These are phyloP conservation scores for Lodderomyces parapsilosis DNA, from an alignment of 1,139 yeast genomes.

Conservation along the genomic window DNA sequence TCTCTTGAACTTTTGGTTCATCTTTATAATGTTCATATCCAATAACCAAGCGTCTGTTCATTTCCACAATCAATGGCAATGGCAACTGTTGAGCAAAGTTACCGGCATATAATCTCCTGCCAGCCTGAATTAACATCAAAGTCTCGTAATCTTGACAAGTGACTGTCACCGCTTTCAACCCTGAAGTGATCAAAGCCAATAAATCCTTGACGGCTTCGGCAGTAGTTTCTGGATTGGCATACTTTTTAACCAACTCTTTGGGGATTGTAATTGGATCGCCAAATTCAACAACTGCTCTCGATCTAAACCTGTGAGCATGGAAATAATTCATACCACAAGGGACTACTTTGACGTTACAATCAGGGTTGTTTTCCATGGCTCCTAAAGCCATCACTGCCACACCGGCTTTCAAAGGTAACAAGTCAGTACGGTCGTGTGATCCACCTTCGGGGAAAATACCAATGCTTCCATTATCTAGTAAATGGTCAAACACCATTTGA, in stretches of 20 bases:
- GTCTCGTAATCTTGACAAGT: slow-evolving; percentile 93
- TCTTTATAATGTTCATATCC: slow-evolving; percentile 77
- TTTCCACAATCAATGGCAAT: slow-evolving; percentile 79
- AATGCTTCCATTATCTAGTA: slow-evolving; percentile 74
- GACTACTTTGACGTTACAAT: slow-evolving; percentile 76
- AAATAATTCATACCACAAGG: slow-evolving; percentile 98
- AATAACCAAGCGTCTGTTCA: slow-evolving; percentile 78
- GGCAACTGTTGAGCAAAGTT: slow-evolving; percentile 69
- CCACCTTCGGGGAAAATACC: slow-evolving; percentile 99
- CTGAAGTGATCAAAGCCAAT: slow-evolving; percentile 68
- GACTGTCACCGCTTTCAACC: slow-evolving; percentile 85
- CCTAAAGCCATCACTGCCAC: slow-evolving; percentile 98
- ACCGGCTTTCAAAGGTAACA: slow-evolving; percentile 92
- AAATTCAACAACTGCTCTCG: slow-evolving; percentile 92
- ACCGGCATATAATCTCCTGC: slow-evolving; percentile 83
- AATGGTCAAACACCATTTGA: slow-evolving; percentile 76
- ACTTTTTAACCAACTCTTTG: slow-evolving; percentile 60
- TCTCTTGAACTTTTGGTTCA: slow-evolving; percentile 62
- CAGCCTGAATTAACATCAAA: slow-evolving; percentile 88
- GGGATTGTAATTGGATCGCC: slow-evolving; percentile 83
- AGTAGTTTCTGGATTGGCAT: slow-evolving; percentile 52
- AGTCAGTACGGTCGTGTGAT: slow-evolving; percentile 89
- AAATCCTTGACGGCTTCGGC: slow-evolving; percentile 72
- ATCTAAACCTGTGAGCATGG: slow-evolving; percentile 92
- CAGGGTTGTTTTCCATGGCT: slow-evolving; percentile 72